Evolutionary conservation across 1,284 basidiomycete species (phyloP), one percentile per base, ranked within the genome.

Genomic region (Mrakiaceae sp.): DNA sequence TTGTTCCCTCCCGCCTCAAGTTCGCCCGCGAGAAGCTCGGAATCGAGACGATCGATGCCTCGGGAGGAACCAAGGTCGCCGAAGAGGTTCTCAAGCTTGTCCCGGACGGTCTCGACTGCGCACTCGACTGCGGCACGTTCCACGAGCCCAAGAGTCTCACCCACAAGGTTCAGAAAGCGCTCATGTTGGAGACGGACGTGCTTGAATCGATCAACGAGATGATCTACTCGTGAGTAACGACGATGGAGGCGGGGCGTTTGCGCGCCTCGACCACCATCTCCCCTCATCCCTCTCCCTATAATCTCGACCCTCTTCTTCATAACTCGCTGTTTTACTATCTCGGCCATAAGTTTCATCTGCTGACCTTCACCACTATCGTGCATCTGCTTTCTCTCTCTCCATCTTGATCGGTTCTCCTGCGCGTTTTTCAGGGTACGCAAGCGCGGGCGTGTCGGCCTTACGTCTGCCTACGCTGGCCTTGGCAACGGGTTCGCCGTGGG

Each of bases 151-250:
- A 87, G 75, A 78, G 79, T 0, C 39, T 72, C 4, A 67, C 74
- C 5, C 87, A 88, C 77, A 86, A 85, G 71, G 78, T 84, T 50
- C 83, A 63, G 53, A 63, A 63, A 44, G 71, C 82, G 10, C 75
- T 87, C 51, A 84, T 85, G 80, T 79, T 89, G 49, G 87, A 90
- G 76, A 90, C 86, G 0, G 87, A 90, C 70, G 82, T 83, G 0
- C 79, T 82, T 3, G 87, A 90, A 73, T 87, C 81, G 1, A 43
- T 66, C 64, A 70, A 70, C 70, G 85, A 87, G 74, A 83, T 83
- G 80, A 79, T 87, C 66, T 75, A 81, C 56, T 78, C 83, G 80
- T 68, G 87, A 88, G 75, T 79, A 81, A 71, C 85, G 86, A n/a
- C 75, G 81, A 50, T 78, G 12, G 11, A 51, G 5, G 27, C 49